Evolutionary conservation across 202 grass and related monocot genomes (phyloP), one percentile per base, ranked within the genome.

Genomic region (Saccharum hybrid): DNA sequence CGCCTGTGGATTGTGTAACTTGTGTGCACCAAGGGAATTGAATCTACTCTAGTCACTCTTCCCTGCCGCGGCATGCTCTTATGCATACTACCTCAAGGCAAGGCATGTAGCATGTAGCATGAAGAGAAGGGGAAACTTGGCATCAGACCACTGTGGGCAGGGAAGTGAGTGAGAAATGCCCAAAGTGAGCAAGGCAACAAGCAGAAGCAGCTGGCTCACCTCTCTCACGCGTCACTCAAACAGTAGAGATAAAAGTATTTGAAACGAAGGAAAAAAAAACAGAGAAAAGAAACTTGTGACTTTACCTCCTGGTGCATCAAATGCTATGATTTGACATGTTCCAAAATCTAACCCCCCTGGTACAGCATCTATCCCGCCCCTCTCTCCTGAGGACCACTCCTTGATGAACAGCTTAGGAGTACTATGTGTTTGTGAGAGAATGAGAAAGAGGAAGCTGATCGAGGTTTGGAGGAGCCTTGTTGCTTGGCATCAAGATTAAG

Each of bases 141-240:
- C 75, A 65, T 49, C 40, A 88, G 43, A 37, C 23, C 72, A 45
- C 57, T 63, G 46, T 82, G 83, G 70, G 40, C 75, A 39, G 34
- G 63, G 63, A 57, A 59, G 65, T 61, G 88, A 87, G 76, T 60
- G 81, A 87, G 84, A 87, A 81, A 90, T 87, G 71, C 76, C 81
- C 85, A 73, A 87, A 87, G 71, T 3, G 71, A 86, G 84, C 11
- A 90, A 90, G 71, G 48, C 46, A 87, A 87, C 89, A 90, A 84
- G 38, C 81, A 90, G 57, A 90, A 84, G 59, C 76, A 56, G 81
- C 76, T 81, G 14, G 19, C 7, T 59, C 54, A 54, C 74, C n/a
- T 54, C 75, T 80, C 80, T 67, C 76, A 70, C 77, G 81, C 80
- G 84, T 68, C 68, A 61, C 19, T 80, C 46, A 40, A 10, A 76